These are phyloP conservation scores for Ashbya aceris DNA, from an alignment of 1,139 yeast species.

Conservation along the genomic window DNA sequence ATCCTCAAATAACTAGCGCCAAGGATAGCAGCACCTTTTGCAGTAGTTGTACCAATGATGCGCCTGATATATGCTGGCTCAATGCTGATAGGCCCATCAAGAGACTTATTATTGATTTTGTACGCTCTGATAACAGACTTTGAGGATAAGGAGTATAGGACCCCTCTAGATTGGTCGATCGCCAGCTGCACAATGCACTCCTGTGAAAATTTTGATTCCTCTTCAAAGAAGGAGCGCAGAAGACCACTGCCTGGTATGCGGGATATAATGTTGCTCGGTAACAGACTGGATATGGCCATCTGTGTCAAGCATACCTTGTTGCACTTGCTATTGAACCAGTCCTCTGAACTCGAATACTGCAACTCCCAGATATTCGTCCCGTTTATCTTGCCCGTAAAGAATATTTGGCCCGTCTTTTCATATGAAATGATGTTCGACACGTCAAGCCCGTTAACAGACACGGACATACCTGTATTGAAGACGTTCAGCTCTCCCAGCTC, in stretches of 20 bases:
- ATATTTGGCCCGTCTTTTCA: conserved; percentile 65
- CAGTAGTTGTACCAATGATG: conserved; percentile 48
- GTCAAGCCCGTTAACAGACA: conserved; percentile 69
- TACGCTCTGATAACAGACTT: conserved; percentile 78
- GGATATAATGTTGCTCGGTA: conserved; percentile 36
- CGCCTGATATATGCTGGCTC: conserved; percentile 37
- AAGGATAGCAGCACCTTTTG: conserved; percentile 34
- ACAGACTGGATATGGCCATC: conserved; percentile 50
- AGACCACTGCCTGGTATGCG: conserved; percentile 38
- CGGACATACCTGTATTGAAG: conserved; percentile 75
- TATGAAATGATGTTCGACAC: conserved; percentile 55
- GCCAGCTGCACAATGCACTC: conserved; percentile 58
- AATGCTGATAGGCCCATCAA: conserved; percentile 32
- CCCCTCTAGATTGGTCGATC: conserved; percentile 67
- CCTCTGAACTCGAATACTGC: conserved; percentile 74
- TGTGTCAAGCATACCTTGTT: conserved; percentile 73
- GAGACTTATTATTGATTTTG: conserved; percentile 36
- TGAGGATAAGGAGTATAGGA: conserved; percentile 76
- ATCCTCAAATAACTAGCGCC: conserved; percentile 37
- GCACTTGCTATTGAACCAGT: conserved; percentile 81
- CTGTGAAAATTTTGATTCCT: conserved; percentile 30
- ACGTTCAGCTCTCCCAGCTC: conserved; percentile 51
- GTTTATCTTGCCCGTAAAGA: conserved; percentile 69
- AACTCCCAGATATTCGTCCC: conserved; percentile 83
- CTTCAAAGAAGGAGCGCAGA: conserved; percentile 32